A percentile compares a stretch with the other conserved stretches of the same genome.
Conservation (phyloP, 768 basidiomycete species). For the Rhodotorula kratochvilovae region DNA sequence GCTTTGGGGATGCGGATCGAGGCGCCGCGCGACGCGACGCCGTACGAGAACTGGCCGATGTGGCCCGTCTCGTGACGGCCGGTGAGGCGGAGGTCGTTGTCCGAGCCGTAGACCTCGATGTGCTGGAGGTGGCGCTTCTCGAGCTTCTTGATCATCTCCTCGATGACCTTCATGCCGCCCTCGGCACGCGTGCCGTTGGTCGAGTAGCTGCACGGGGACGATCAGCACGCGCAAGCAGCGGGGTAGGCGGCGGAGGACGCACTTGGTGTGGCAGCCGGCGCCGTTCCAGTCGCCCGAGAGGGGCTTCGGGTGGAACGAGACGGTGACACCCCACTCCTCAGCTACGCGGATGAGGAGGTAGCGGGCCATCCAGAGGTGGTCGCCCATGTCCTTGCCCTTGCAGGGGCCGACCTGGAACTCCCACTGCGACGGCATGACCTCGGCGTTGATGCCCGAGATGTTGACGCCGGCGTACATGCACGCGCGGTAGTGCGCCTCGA, state of each 20-base stretch:
- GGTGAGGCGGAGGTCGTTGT: conserved; percentile 88
- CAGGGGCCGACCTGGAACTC: conserved; percentile 99
- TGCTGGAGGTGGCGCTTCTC: conserved; percentile 85
- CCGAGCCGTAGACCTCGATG: conserved; percentile 73
- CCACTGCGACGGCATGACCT: conserved; percentile 99
- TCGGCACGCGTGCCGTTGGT: conserved; percentile 88
- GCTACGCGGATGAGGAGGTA: conserved; percentile 92
- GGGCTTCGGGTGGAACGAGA: conserved; percentile 99
- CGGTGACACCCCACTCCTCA: conserved; percentile 63
- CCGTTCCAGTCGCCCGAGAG: conserved; percentile 98
- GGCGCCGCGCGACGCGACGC: conserved; percentile 95
- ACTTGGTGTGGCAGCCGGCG: conserved; percentile 79
- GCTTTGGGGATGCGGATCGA: conserved; percentile 93
- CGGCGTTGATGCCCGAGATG: conserved; percentile 98
- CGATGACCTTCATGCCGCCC: conserved; percentile 86
- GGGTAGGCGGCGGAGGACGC: neutral
- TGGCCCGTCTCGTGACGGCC: conserved; percentile 97
- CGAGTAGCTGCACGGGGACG: conserved; percentile 68
- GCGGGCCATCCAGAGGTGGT: conserved; percentile 98
- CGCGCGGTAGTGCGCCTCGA: conserved; percentile 98
- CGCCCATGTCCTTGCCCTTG: conserved; percentile 95
- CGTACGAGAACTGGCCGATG: conserved; percentile 82
- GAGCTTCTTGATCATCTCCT: conserved; percentile 89
- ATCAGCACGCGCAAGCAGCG: neutral
- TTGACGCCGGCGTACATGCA: conserved; percentile 63